Evolutionary conservation across 768 basidiomycete genomes (phyloP).

Genomic region (Suillus clintonianus): DNA sequence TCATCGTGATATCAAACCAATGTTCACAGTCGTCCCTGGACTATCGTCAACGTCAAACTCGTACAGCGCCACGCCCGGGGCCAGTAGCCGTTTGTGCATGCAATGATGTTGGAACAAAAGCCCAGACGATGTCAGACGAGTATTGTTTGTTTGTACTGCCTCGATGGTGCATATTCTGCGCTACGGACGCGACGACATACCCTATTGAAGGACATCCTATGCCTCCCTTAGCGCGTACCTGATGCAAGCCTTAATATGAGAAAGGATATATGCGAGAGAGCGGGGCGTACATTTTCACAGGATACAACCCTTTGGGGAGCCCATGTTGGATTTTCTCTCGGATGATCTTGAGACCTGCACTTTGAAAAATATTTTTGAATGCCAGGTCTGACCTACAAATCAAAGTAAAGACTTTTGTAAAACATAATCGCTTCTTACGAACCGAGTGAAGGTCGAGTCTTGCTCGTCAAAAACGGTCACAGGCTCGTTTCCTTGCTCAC

Average conservation of each 20-base stretch:
- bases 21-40: not conserved
- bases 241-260: not conserved
- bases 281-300: slow-evolving; percentile 79
- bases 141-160: not conserved
- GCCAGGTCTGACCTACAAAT: slow-evolving; percentile 71
- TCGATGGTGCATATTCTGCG: not conserved
- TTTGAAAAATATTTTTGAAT: slow-evolving; percentile 75
- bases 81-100: too few relatives aligned
- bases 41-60: not conserved
- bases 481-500: slow-evolving; percentile 53
- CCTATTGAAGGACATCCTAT: not conserved
- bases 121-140: not conserved
- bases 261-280: slow-evolving; percentile 9
- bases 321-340: slow-evolving; percentile 81
- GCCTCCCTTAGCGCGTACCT: slow-evolving; percentile 26
- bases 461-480: slow-evolving; percentile 72
- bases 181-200: not conserved
- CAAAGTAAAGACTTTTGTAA: slow-evolving; percentile 1
- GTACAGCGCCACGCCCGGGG: too few relatives aligned
- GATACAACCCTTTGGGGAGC: slow-evolving; percentile 77
- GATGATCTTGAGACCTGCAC: slow-evolving; percentile 73
- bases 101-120: not conserved
- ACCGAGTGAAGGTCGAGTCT: slow-evolving; percentile 93
- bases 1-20: not conserved
- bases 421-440: not conserved